These are phyloP conservation scores for Piloderma croceum DNA, from an alignment of 768 basidiomycete species.

Conservation along the genomic window DNA sequence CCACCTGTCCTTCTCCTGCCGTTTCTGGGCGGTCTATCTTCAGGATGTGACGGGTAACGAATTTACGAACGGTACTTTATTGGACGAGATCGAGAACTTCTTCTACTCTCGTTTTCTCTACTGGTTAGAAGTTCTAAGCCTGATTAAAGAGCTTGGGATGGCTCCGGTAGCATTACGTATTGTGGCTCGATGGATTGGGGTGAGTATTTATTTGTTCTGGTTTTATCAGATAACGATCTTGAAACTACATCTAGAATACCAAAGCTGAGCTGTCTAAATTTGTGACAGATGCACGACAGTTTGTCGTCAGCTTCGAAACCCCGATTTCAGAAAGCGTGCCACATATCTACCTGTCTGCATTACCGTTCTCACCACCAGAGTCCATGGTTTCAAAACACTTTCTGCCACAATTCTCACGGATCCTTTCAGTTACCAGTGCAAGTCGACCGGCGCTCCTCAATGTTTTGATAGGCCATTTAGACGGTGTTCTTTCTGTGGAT, in stretches of 20 bases:
- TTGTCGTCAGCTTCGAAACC: slow-evolving; percentile 3
- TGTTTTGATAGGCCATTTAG: no score
- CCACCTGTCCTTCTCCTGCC: slow-evolving; percentile 24
- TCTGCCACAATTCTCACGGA: slow-evolving; percentile 11
- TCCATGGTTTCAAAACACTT: slow-evolving; percentile 10
- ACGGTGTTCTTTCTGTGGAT: no score
- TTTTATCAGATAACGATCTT: no score
- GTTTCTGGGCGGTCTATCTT: slow-evolving; percentile 30
- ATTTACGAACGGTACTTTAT: no score
- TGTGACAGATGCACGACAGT: slow-evolving; percentile 5
- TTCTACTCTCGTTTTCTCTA: slow-evolving; percentile 21
- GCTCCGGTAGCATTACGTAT: neutral
- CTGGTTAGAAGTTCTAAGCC: slow-evolving; percentile 30
- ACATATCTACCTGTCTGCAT: slow-evolving; percentile 15
- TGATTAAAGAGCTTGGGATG: slow-evolving; percentile 14
- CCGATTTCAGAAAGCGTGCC: slow-evolving; percentile 10
- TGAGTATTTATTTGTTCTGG: no score
- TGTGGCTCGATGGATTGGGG: slow-evolving; percentile 5
- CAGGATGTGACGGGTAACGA: neutral
- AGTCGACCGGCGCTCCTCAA: no score
- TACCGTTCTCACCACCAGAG: slow-evolving; percentile 23
- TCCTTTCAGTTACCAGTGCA: slow-evolving; percentile 3
- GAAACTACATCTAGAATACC: no score
- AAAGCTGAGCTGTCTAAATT: slow-evolving; percentile 10
- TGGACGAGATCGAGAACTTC: slow-evolving; percentile 14